A percentile compares a stretch with the other conserved stretches of the same genome.
phyloP scores from a whole-genome alignment of 345 rosid species.

The Bruguiera sexangula region DNA sequence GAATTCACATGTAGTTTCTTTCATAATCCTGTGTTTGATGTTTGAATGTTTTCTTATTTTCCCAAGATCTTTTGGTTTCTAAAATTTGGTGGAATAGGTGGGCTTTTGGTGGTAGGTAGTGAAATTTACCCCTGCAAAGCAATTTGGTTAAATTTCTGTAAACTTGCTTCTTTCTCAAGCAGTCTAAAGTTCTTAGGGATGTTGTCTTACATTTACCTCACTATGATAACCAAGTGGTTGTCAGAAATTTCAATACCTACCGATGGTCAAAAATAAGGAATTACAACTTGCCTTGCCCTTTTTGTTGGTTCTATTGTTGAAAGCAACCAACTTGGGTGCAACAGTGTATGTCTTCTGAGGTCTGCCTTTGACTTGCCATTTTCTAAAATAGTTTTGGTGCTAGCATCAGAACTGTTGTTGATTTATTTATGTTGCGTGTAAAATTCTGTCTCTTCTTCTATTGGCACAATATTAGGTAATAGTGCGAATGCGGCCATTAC shows the following conservation, averaged over 20 bases:
- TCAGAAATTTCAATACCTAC: neutral
- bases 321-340: neutral
- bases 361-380: neutral
- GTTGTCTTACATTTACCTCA: neutral
- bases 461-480: conserved; percentile 50
- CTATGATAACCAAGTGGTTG: neutral
- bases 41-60: too few species aligned
- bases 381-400: conserved; percentile 4
- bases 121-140: too few species aligned
- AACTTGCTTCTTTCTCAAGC: neutral
- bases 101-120: too few species aligned
- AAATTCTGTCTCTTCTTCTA: neutral
- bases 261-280: neutral
- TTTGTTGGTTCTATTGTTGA: neutral
- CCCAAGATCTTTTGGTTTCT: too few species aligned
- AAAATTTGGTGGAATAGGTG: too few species aligned
- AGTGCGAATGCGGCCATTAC: conserved; percentile 81
- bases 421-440: neutral
- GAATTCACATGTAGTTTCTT: too few species aligned
- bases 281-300: neutral
- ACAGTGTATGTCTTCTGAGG: neutral
- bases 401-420: neutral
- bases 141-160: neutral
- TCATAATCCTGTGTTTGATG: too few species aligned
- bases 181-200: neutral